A percentile compares a stretch with the other conserved stretches of the same genome.
Evolutionary conservation across 768 basidiomycete genomes (phyloP).

Genomic region (Naganishia vishniacii): DNA sequence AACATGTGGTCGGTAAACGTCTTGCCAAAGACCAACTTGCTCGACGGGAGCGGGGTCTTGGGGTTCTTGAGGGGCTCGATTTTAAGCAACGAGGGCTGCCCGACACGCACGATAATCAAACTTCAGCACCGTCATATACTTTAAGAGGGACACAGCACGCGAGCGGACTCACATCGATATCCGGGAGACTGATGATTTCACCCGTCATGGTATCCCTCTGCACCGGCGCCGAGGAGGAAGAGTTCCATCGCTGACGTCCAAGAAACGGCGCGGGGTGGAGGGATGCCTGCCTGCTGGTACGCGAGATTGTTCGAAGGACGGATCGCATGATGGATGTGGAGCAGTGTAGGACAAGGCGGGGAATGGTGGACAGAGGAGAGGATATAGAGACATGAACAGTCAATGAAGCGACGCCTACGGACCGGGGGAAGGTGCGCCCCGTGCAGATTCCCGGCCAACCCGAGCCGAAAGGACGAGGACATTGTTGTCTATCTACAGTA

Average conservation of each 20-base stretch:
- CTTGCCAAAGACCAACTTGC: slow-evolving; percentile 72
- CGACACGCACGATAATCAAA: slow-evolving; percentile 13
- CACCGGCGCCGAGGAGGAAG: slow-evolving; percentile 13
- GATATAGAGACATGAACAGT: background rate
- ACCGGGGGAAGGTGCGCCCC: too few relatives aligned
- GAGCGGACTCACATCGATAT: slow-evolving; percentile 55
- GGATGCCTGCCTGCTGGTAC: too few relatives aligned
- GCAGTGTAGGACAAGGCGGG: background rate
- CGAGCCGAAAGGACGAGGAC: too few relatives aligned
- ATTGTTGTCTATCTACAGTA: background rate
- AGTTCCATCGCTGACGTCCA: slow-evolving; percentile 20
- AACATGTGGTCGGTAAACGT: slow-evolving; percentile 84
- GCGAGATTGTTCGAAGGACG: too few relatives aligned
- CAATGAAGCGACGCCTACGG: too few relatives aligned
- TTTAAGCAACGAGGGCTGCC: slow-evolving; percentile 39
- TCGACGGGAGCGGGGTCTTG: slow-evolving; percentile 60
- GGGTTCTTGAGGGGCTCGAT: slow-evolving; percentile 52
- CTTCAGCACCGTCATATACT: background rate
- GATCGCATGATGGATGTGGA: background rate
- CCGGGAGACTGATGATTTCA: slow-evolving; percentile 53
- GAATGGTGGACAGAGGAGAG: background rate
- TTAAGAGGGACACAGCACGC: background rate
- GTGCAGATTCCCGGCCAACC: too few relatives aligned
- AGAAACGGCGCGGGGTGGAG: background rate
- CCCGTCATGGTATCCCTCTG: slow-evolving; percentile 54